These are phyloP conservation scores for Boletus reticuloceps DNA, from an alignment of 768 basidiomycete species.

Conservation along the genomic window DNA sequence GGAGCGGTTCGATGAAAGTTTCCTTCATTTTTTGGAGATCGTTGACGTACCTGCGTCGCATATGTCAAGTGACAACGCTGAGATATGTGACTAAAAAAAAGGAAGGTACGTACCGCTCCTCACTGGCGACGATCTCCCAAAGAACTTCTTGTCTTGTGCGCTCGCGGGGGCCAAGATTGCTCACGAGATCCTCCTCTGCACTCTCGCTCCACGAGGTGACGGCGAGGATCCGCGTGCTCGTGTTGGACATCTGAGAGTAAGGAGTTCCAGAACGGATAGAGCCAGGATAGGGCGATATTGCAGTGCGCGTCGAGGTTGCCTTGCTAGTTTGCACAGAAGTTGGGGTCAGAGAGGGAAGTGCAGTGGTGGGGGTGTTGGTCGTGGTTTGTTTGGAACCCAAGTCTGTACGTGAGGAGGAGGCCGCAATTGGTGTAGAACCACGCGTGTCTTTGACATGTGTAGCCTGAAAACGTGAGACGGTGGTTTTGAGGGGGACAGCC, in stretches of 20 bases:
- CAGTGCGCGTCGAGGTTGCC: slow-evolving; percentile 61
- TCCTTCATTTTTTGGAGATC: slow-evolving; percentile 92
- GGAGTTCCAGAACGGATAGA: slow-evolving; percentile 81
- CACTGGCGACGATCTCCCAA: slow-evolving; percentile 95
- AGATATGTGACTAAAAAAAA: slow-evolving; percentile 8
- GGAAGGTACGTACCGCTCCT: slow-evolving; percentile 70
- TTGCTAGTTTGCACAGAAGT: slow-evolving; percentile 53
- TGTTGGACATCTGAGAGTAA: slow-evolving; percentile 73
- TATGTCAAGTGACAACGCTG: slow-evolving; percentile 11
- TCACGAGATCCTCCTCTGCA: slow-evolving; percentile 91
- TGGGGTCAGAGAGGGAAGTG: slow-evolving; percentile 56
- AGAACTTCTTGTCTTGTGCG: slow-evolving; percentile 94
- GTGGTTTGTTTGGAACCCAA: slow-evolving; percentile 43
- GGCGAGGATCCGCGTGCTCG: slow-evolving; percentile 70
- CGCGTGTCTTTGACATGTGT: slow-evolving; percentile 66
- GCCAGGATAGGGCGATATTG: slow-evolving; percentile 59
- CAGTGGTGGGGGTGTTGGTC: slow-evolving; percentile 48
- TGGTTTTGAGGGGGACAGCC: slow-evolving; percentile 52
- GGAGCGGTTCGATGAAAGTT: slow-evolving; percentile 84
- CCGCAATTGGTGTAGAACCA: slow-evolving; percentile 60
- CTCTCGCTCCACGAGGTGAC: slow-evolving; percentile 90
- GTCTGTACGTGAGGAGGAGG: slow-evolving; percentile 63
- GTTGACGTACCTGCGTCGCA: slow-evolving; percentile 72
- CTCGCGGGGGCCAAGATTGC: slow-evolving; percentile 90
- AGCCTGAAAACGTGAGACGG: slow-evolving; percentile 74